Conservation (phyloP, 352 stramenopile species). For the Plasmopara halstedii region DNA sequence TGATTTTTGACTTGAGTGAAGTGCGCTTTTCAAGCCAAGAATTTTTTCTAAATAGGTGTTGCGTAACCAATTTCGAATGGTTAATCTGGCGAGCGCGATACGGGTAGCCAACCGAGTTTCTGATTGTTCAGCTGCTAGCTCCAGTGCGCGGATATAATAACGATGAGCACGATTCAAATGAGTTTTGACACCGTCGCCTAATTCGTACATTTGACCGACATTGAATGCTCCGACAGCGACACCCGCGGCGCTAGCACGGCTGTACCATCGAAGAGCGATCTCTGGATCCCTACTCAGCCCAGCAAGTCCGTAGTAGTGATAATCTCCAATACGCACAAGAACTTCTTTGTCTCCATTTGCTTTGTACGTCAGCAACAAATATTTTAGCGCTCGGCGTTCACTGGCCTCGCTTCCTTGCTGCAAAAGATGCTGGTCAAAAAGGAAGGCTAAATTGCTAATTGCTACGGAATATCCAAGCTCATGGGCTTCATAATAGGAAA, state of each 20-base stretch:
- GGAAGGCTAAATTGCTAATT: slow-evolving; percentile 65
- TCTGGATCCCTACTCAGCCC: slow-evolving; percentile 24
- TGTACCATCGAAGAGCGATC: slow-evolving; percentile 61
- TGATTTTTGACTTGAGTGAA: not conserved
- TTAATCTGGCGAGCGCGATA: slow-evolving; percentile 30
- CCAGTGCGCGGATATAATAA: slow-evolving; percentile 56
- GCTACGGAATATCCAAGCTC: slow-evolving; percentile 57
- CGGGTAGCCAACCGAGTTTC: slow-evolving; percentile 30
- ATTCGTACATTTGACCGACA: slow-evolving; percentile 69
- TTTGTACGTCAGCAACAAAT: slow-evolving; percentile 27
- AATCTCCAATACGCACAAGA: slow-evolving; percentile 67
- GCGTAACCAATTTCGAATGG: slow-evolving; percentile 24
- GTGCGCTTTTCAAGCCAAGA: slow-evolving; percentile 1
- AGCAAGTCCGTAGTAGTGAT: slow-evolving; percentile 61
- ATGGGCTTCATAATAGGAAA: slow-evolving; percentile 57
- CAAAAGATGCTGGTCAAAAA: slow-evolving; percentile 59
- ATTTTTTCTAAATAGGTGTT: slow-evolving; percentile 17
- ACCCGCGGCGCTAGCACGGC: slow-evolving; percentile 51
- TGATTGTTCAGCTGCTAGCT: slow-evolving; percentile 27
- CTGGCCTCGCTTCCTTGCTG: slow-evolving; percentile 7
- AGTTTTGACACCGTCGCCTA: slow-evolving; percentile 36
- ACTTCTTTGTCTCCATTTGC: slow-evolving; percentile 49
- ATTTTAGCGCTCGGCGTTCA: slow-evolving; percentile 31
- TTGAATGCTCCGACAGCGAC: slow-evolving; percentile 57
- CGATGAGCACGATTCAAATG: slow-evolving; percentile 45